These are phyloP conservation scores for Emergomyces orientalis DNA, from an alignment of 2,329 filamentous ascomycete genomes.

Conservation along the genomic window DNA sequence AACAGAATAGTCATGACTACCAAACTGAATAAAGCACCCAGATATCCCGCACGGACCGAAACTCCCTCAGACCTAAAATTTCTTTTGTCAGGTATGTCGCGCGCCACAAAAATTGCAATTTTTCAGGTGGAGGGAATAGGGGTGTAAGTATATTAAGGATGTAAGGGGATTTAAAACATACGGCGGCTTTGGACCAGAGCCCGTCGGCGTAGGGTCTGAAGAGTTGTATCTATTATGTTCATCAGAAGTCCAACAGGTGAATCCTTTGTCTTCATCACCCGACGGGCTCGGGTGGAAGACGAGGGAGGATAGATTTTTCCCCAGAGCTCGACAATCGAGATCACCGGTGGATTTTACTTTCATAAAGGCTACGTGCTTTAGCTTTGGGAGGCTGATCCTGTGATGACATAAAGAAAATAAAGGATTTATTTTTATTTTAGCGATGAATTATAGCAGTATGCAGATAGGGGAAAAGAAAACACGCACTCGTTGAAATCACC, in stretches of 20 bases:
- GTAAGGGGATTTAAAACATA: background rate
- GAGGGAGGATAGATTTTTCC: background rate
- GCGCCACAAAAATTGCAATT: background rate
- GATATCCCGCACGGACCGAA: background rate
- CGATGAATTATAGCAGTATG: background rate
- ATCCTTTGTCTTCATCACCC: background rate
- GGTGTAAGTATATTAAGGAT: no score
- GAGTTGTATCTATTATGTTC: constrained; percentile 2
- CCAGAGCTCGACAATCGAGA: constrained; percentile 1
- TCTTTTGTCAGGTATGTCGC: background rate
- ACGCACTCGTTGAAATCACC: background rate
- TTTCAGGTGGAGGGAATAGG: background rate
- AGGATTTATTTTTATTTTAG: background rate
- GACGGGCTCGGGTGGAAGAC: background rate
- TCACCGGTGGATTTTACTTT: background rate
- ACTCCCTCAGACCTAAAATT: background rate
- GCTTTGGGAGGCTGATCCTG: background rate
- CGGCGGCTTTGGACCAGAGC: background rate
- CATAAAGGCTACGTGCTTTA: background rate
- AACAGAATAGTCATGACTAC: background rate
- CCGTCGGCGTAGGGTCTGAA: background rate
- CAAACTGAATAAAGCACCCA: background rate
- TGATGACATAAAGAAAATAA: background rate
- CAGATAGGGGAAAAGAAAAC: background rate
- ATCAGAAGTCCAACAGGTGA: background rate